phyloP scores from a whole-genome alignment of 139 green algal species.

The Chlorella ohadii region DNA sequence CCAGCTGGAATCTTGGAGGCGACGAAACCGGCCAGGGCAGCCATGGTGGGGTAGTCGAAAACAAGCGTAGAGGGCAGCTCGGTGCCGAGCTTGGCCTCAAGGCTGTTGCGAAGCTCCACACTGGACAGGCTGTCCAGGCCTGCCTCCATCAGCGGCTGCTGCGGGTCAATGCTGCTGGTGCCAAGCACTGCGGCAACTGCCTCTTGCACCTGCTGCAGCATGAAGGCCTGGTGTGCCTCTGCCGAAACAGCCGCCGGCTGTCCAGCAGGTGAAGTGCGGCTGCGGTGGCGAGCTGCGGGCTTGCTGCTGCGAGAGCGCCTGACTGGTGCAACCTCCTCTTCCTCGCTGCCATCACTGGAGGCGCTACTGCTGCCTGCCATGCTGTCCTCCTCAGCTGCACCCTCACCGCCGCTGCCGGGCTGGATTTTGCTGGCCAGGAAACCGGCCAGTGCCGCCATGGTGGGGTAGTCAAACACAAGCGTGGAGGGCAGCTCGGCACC shows the following conservation, averaged over 20 bases:
- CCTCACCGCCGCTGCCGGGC: background rate
- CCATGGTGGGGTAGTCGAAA: slow-evolving; percentile 73
- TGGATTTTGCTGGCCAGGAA: slow-evolving; percentile 25
- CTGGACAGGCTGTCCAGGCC: slow-evolving; percentile 83
- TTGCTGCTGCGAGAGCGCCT: too few species aligned
- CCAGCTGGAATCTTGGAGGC: slow-evolving; percentile 32
- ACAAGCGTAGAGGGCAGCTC: slow-evolving; percentile 68
- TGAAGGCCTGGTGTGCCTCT: background rate
- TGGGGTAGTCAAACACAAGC: slow-evolving; percentile 67
- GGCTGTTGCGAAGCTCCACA: slow-evolving; percentile 81
- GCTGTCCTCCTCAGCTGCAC: background rate
- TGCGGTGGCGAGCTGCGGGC: background rate
- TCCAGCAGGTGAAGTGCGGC: background rate
- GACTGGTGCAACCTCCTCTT: too few species aligned
- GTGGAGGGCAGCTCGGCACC: slow-evolving; percentile 53
- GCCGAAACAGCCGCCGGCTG: background rate
- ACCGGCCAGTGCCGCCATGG: slow-evolving; percentile 46
- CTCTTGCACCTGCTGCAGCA: slow-evolving; percentile 32
- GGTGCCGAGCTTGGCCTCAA: slow-evolving; percentile 62
- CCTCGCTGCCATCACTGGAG: too few species aligned
- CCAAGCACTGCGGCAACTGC: slow-evolving; percentile 34
- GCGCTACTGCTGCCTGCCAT: background rate
- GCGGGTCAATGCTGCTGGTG: background rate
- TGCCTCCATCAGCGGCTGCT: slow-evolving; percentile 69
- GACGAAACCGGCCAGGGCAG: slow-evolving; percentile 51